Conservation (phyloP, 2,329 filamentous ascomycete genomes). For the Penicillium sp. region DNA sequence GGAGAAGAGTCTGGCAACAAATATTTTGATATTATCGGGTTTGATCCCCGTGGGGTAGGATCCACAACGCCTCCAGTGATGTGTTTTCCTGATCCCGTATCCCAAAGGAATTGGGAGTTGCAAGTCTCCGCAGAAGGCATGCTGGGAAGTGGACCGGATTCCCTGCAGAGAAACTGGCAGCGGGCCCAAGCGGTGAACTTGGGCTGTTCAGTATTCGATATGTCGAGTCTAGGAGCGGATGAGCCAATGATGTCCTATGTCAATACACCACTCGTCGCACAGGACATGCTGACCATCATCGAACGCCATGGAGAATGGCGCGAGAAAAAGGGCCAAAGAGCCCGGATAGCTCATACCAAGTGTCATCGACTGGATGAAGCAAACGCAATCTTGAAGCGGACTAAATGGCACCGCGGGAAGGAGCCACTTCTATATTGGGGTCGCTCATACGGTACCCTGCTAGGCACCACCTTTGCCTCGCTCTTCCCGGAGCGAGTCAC, state of each 20-base stretch:
- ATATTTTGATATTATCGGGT: constrained; percentile 46
- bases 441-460: constrained; percentile 46
- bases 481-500: constrained; percentile 44
- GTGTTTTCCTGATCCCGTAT: constrained; percentile 38
- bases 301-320: constrained; percentile 43
- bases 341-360: constrained; percentile 20
- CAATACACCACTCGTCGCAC: constrained; percentile 35
- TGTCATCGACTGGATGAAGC: constrained; percentile 18
- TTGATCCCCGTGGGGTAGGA: constrained; percentile 47
- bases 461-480: constrained; percentile 48
- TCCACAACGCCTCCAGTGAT: constrained; percentile 41
- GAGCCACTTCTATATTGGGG: constrained; percentile 44
- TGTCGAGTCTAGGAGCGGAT: constrained; percentile 10
- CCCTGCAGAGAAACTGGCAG: constrained; percentile 36
- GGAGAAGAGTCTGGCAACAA: constrained; percentile 10
- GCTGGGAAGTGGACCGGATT: constrained; percentile 31
- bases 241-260: constrained; percentile 34
- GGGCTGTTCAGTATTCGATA: constrained; percentile 30
- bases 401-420: constrained; percentile 28
- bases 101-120: constrained; percentile 34
- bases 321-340: constrained; percentile 30
- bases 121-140: constrained; percentile 38
- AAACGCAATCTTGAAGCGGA: constrained; percentile 24
- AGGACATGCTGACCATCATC: constrained; percentile 38
- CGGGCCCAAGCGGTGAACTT: constrained; percentile 32